phyloP scores from a whole-genome alignment of 176 grass and related monocot genomes.

The Oryza coarctata region DNA sequence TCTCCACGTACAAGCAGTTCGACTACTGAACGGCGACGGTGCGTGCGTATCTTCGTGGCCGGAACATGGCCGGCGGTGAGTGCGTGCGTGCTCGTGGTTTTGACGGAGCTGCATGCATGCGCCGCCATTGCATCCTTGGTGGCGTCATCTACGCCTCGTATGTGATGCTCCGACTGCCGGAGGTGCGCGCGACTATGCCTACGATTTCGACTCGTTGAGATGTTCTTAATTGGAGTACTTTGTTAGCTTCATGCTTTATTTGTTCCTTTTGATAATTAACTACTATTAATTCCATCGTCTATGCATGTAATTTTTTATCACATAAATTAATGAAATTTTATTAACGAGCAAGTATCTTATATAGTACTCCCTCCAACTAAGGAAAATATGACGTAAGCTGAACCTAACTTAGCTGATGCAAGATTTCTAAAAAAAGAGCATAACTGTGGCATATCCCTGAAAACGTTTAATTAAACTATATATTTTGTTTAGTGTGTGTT shows the following conservation, averaged over 20 bases:
- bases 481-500: too few species aligned
- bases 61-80: background rate
- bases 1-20: constrained; percentile 45
- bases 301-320: background rate
- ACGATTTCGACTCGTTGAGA: background rate
- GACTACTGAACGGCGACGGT: constrained; percentile 20
- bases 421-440: background rate
- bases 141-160: background rate
- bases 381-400: background rate
- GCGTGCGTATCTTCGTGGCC: background rate
- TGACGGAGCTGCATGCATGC: constrained; percentile 21
- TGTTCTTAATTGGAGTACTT: background rate
- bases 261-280: too few species aligned
- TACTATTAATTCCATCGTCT: background rate
- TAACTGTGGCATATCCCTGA: background rate
- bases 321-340: background rate
- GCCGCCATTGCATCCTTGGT: constrained; percentile 27
- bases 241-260: background rate
- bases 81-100: constrained; percentile 27
- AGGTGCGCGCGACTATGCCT: constrained; percentile 16
- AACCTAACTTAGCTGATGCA: background rate
- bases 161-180: constrained; percentile 29
- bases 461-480: background rate
- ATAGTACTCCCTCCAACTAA: background rate
- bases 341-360: background rate